These are phyloP conservation scores for Boletus reticuloceps DNA, from an alignment of 768 basidiomycete species.

Conservation along the genomic window DNA sequence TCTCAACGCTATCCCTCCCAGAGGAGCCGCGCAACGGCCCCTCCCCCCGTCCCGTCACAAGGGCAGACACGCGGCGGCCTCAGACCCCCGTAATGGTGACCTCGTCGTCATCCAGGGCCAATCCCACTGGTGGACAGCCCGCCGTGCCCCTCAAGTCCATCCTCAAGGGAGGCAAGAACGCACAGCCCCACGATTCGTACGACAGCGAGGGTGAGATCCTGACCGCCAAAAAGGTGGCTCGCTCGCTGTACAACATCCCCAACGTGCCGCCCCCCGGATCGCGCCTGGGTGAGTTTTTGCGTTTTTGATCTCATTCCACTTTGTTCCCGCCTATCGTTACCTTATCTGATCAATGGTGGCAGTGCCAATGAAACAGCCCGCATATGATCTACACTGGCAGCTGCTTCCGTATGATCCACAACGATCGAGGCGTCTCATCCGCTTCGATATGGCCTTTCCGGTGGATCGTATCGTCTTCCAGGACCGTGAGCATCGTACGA, in stretches of 20 bases:
- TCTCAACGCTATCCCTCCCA: conserved; percentile 18
- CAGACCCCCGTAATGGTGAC: too few relatives aligned
- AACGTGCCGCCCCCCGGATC: conserved; percentile 18
- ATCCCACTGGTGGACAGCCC: too few relatives aligned
- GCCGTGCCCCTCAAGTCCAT: too few relatives aligned
- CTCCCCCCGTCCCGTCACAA: too few relatives aligned
- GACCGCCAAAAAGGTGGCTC: neutral
- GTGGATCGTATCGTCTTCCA: conserved; percentile 34
- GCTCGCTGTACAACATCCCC: neutral
- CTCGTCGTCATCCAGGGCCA: too few relatives aligned
- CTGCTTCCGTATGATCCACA: conserved; percentile 40
- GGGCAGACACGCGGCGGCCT: too few relatives aligned
- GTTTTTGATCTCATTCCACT: neutral
- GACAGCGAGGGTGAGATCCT: conserved; percentile 30
- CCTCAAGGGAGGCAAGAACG: too few relatives aligned
- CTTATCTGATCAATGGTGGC: conserved; percentile 19
- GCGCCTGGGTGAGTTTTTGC: conserved; percentile 22
- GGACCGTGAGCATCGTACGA: conserved; percentile 21
- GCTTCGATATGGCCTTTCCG: conserved; percentile 51
- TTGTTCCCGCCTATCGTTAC: neutral
- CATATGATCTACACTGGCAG: conserved; percentile 48
- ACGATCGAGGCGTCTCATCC: conserved; percentile 36
- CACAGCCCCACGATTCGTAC: neutral
- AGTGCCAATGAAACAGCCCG: conserved; percentile 40
- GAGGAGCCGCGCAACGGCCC: neutral